Conservation (phyloP, 306 rosid species). For the Fragaria ananassa region DNA sequence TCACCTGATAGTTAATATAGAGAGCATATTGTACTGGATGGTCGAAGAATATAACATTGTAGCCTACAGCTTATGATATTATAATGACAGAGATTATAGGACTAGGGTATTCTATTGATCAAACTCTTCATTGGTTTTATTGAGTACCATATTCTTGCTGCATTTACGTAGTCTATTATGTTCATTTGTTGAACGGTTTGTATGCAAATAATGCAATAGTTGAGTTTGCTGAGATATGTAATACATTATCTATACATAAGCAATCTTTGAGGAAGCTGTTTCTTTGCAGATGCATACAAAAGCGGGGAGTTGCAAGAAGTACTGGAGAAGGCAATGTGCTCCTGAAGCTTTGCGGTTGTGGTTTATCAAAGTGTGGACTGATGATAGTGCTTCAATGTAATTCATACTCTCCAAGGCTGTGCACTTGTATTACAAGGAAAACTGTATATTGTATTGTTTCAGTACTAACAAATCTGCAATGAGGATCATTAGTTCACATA, state of each 20-base stretch:
- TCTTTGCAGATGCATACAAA: slow-evolving; percentile 72
- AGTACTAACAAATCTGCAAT: not conserved
- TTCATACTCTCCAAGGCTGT: slow-evolving; percentile 14
- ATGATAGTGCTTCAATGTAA: slow-evolving; percentile 6
- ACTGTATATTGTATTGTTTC: slow-evolving; percentile 1
- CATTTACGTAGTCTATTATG: not conserved
- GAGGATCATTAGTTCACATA: not conserved
- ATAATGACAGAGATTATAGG: not conserved
- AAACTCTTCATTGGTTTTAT: not conserved
- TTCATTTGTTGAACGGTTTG: not conserved
- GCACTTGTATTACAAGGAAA: slow-evolving; percentile 9
- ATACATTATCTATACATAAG: not conserved
- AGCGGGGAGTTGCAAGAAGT: slow-evolving; percentile 77
- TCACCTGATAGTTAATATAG: not conserved
- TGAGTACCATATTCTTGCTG: not conserved
- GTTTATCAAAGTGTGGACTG: not conserved
- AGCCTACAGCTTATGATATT: not conserved
- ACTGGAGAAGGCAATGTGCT: slow-evolving; percentile 82
- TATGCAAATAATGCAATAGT: not conserved
- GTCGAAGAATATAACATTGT: not conserved
- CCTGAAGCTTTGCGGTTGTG: slow-evolving; percentile 37
- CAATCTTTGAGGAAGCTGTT: not conserved
- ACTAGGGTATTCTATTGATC: not conserved
- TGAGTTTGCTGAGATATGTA: not conserved
- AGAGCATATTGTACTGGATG: not conserved